phyloP scores from a whole-genome alignment of 306 rosid genomes.

The Fragaria iinumae region DNA sequence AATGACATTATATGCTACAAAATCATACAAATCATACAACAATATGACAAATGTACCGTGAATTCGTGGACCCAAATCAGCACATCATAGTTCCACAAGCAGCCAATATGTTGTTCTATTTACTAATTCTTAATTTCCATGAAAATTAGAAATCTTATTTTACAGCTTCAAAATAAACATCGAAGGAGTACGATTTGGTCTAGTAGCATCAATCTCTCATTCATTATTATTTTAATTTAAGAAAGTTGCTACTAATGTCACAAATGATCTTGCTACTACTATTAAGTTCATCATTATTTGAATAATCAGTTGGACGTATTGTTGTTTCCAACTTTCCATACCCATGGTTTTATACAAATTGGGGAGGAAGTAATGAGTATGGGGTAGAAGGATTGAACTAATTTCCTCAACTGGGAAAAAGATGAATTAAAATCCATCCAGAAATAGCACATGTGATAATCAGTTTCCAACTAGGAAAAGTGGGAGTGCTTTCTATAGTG shows the following conservation, averaged over 20 bases:
- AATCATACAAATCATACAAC: neutral
- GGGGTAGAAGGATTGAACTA: neutral
- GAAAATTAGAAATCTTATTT: no score
- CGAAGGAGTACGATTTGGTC: no score
- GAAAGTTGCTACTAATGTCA: no score
- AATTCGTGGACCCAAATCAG: slow-evolving; percentile 14
- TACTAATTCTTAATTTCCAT: neutral
- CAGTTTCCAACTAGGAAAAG: neutral
- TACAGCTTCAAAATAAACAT: no score
- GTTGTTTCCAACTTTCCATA: neutral
- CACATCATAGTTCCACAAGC: neutral
- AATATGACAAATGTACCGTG: slow-evolving; percentile 10
- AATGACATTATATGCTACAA: neutral
- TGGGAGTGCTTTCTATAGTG: slow-evolving; percentile 16
- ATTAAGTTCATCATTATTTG: neutral
- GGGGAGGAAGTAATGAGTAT: neutral
- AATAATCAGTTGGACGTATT: neutral
- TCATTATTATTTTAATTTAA: no score
- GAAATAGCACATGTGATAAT: neutral
- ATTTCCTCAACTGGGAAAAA: neutral
- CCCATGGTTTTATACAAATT: neutral
- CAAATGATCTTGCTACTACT: neutral
- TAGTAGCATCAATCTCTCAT: no score
- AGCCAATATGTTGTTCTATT: neutral
- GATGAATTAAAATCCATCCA: neutral